Evolutionary conservation across 2,329 filamentous ascomycete species (phyloP).

Genomic region (Aplosporella prunicola): DNA sequence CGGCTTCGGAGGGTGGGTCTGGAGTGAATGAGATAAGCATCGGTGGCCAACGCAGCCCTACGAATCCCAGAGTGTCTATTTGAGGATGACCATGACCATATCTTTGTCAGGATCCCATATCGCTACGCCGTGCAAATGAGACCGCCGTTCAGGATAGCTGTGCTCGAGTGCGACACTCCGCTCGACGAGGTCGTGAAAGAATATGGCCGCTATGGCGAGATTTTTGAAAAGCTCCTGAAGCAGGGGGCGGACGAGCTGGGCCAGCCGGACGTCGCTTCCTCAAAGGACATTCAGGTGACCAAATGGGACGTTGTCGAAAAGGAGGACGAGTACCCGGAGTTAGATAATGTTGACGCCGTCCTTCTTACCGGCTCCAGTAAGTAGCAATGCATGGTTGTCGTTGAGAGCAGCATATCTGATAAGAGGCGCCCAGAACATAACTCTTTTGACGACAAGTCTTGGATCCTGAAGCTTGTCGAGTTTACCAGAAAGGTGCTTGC

Average conservation of each 20-base stretch:
- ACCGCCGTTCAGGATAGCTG: constrained; percentile 59
- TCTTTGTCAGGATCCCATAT: neutral
- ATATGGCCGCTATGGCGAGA: constrained; percentile 63
- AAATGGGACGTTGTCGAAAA: constrained; percentile 62
- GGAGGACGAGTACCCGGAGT: constrained; percentile 56
- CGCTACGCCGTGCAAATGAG: constrained; percentile 26
- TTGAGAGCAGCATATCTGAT: constrained; percentile 1
- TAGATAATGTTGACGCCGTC: constrained; percentile 70
- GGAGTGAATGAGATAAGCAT: too few relatives aligned
- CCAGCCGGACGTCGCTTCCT: constrained; percentile 21
- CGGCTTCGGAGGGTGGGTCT: constrained; percentile 10
- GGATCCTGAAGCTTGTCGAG: constrained; percentile 66
- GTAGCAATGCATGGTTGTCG: constrained; percentile 16
- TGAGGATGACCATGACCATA: too few relatives aligned
- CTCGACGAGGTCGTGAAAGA: constrained; percentile 52
- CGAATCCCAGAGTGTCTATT: too few relatives aligned
- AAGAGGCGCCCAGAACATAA: constrained; percentile 64
- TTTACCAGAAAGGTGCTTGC: constrained; percentile 54
- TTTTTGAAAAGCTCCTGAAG: constrained; percentile 43
- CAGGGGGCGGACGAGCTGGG: constrained; percentile 42
- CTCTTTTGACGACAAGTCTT: constrained; percentile 62
- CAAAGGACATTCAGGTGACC: constrained; percentile 46
- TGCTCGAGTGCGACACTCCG: constrained; percentile 82
- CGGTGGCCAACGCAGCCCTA: constrained; percentile 5
- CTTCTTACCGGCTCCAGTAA: constrained; percentile 64